Evolutionary conservation across 805 yeast species (phyloP), one percentile per base, ranked within the genome.

Genomic region (Wilhelminamyces savonicus): DNA sequence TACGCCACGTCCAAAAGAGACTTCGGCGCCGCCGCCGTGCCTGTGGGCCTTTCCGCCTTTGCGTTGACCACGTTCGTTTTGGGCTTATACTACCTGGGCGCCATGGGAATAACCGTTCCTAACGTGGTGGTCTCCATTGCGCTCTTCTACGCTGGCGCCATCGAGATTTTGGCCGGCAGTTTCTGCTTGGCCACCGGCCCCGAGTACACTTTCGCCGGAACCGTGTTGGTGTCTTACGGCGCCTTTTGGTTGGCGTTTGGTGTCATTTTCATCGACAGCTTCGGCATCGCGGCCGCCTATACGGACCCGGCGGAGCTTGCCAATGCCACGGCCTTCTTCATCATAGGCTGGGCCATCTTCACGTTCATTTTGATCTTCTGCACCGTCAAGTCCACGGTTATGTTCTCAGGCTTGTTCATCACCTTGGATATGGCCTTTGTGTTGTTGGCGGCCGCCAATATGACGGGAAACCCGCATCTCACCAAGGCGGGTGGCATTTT

Each of bases 271-370:
- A 66, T 72, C 27, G 78, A 76, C 27, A 69, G 71, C 47, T 78
- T 77, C 49, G 77, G 76, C 16, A 71, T 76, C 17, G 56, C 49
- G 1, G 51, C 70, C 2, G 71, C 71, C 5, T 73, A 77, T 23
- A 66, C 66, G 34, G 46, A 62, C 5, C 48, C 54, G 12, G 76
- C 70, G 44, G 57, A 53, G 39, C 28, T 57, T 14, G 50, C 50
- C 24, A 71, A 75, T 39, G 79, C 75, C 1, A 41, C 71, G 16
- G 85, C 82, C 2, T 71, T 78, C 41, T 76, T 62, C 50, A 47
- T 76, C 16, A 48, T 75, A 2, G 82, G 81, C 7, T 78, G 83
- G 83, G 63, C 72, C 4, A 70, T 79, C 9, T 78, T 78, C 59
- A 68, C 82, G 10, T 74, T 74, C 40, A 55, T 77, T 55, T 63